These are phyloP conservation scores for Solanum boliviense DNA, from an alignment of 257 asterid species.

Conservation along the genomic window DNA sequence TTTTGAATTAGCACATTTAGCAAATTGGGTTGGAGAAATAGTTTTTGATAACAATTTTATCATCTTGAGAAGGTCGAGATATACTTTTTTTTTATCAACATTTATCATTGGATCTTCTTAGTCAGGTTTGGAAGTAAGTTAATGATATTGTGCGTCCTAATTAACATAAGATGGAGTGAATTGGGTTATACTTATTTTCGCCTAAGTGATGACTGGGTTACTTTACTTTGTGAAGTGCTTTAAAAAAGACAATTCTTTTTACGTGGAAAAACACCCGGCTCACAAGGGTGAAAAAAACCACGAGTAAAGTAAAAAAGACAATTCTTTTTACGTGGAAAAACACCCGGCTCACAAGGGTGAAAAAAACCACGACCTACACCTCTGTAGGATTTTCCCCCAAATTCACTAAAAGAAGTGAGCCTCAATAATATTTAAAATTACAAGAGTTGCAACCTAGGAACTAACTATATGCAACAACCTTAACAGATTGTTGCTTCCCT, in stretches of 20 bases:
- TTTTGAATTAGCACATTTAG: neutral
- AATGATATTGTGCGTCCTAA: neutral
- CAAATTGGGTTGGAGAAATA: neutral
- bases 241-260: neutral
- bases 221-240: neutral
- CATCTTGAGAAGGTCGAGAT: neutral
- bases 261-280: neutral
- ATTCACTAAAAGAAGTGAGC: neutral
- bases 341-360: neutral
- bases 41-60: neutral
- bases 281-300: neutral
- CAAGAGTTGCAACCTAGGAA: neutral
- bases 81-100: neutral
- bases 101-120: neutral
- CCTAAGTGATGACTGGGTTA: neutral
- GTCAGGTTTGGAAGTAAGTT: neutral
- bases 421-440: neutral
- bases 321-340: neutral
- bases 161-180: neutral
- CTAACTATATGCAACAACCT: neutral
- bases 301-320: too few species aligned
- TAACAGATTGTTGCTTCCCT: neutral
- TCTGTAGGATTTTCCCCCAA: neutral
- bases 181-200: neutral
- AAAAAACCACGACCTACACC: neutral